Percentiles rank a stretch among this genome's conserved stretches.
Conservation (phyloP, 2,329 filamentous ascomycete genomes). For the Furcasterigmium sp. region DNA sequence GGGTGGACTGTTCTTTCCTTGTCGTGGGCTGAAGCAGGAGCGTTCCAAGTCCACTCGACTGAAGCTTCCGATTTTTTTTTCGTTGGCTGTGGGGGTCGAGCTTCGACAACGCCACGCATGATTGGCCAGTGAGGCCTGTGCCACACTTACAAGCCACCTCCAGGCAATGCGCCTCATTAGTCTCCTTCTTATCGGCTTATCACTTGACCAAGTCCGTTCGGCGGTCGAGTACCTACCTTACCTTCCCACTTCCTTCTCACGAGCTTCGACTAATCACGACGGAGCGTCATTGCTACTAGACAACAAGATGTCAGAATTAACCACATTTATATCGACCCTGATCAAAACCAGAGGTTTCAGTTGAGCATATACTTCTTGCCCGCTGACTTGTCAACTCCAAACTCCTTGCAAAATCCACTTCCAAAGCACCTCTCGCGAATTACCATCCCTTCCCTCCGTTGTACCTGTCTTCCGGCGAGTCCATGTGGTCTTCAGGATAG, state of each 20-base stretch:
- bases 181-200: background rate
- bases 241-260: no score
- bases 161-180: background rate
- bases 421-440: background rate
- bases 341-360: no score
- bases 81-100: conserved; percentile 11
- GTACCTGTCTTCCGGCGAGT: conserved; percentile 12
- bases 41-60: background rate
- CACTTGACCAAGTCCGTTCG: background rate
- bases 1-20: background rate
- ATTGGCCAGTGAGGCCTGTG: background rate
- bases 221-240: no score
- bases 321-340: no score
- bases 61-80: conserved; percentile 18
- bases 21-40: background rate
- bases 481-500: conserved; percentile 14
- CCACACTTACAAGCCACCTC: conserved; percentile 5
- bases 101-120: conserved; percentile 4
- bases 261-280: no score
- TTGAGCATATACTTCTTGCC: no score
- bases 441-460: conserved; percentile 9
- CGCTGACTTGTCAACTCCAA: conserved; percentile 4
- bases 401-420: conserved; percentile 8
- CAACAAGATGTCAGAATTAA: no score
- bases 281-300: no score